Evolutionary conservation across 225 moss, liverwort and hornwort genomes (phyloP), one percentile per base, ranked within the genome.

Genomic region (Polytrichum commune): DNA sequence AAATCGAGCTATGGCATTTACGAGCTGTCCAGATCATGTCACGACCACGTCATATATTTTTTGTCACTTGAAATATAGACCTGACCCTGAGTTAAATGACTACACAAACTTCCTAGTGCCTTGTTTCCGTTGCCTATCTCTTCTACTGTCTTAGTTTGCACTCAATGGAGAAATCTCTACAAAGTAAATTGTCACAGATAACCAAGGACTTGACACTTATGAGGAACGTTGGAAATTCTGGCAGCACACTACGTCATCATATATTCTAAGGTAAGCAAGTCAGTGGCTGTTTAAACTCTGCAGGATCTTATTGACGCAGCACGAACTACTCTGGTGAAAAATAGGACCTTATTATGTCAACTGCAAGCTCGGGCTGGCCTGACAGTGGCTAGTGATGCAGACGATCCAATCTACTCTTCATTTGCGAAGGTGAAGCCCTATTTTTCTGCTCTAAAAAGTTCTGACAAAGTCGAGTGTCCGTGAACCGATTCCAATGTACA

Each of bases 311-410:
- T 89, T 64, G 86, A 89, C 35, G 64, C 62, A 67, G 86, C 81
- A 63, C 86, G 86, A 79, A 77, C 77, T n/a, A 86, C 79, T 62
- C 55, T 89, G 24, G 72, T 86, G 58, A 83, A 68, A 64, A 86
- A 86, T 53, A 78, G 75, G 75, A 69, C 81, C 25, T 55, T 81
- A 28, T 64, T 89, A 63, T 69, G 73, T 28, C 83, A 81, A 75
- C 77, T 86, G 69, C 86, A 79, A 83, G 79, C 68, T 70, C 83
- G 86, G 63, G 83, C 89, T 53, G 86, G 86, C 33, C 80, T 89
- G 29, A 29, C 86, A 19, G 73, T 79, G 23, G 76, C 10, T 35
- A 73, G 68, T 70, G 86, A 86, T 60, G 71, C 77, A 20, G 81
- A 83, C 54, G 89, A 84, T 79, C 70, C 86, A 72, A 65, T 84